Conservation (phyloP, 768 basidiomycete genomes). For the Neoboletus brunneissimus region DNA sequence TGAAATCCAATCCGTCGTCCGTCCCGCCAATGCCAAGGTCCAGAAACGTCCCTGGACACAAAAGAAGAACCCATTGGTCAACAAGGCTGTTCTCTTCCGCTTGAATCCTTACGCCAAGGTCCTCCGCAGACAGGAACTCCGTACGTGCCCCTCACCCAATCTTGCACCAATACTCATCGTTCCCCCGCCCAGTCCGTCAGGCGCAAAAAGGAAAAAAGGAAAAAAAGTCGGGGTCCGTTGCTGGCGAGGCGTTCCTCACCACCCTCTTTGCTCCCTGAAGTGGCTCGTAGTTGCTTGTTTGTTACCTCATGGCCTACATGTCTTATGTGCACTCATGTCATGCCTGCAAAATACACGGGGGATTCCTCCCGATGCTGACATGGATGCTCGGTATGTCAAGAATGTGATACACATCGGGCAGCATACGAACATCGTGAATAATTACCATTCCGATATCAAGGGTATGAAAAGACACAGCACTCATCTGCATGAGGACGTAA, state of each 20-base stretch:
- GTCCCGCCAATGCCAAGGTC: constrained; percentile 78
- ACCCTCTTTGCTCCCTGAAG: constrained; percentile 82
- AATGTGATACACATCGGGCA: not conserved
- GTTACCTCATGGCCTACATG: constrained; percentile 9
- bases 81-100: constrained; percentile 93
- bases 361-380: not conserved
- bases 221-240: constrained; percentile 64
- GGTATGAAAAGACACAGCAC: not conserved
- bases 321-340: constrained; percentile 15
- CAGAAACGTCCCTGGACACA: constrained; percentile 97
- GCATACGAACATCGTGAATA: not conserved
- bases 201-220: constrained; percentile 51
- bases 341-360: constrained; percentile 14
- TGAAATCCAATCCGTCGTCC: constrained; percentile 96
- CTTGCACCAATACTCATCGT: constrained; percentile 2
- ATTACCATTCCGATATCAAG: not conserved
- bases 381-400: not conserved
- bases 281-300: constrained; percentile 5
- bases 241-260: constrained; percentile 81
- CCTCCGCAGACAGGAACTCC: constrained; percentile 81
- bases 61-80: constrained; percentile 97
- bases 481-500: not conserved
- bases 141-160: constrained; percentile 46
- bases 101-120: constrained; percentile 99
- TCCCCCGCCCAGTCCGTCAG: constrained; percentile 60